phyloP scores from a whole-genome alignment of 2,329 filamentous ascomycete species.

The Hortaea werneckii region DNA sequence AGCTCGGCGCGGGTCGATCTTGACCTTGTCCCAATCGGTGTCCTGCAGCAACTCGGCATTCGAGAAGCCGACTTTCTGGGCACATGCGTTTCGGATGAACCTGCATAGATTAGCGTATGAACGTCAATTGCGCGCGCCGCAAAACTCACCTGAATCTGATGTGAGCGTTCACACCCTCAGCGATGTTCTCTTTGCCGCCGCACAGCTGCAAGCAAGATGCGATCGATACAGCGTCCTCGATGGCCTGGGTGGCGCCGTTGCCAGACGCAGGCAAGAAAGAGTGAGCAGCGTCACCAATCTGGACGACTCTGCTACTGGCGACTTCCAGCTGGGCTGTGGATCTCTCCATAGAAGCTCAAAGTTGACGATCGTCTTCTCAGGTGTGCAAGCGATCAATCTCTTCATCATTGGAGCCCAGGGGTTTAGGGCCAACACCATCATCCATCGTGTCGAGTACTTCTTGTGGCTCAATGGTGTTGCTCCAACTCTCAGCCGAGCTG shows the following conservation, averaged over 20 bases:
- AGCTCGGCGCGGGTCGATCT: constrained; percentile 34
- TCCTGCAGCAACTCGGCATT: constrained; percentile 39
- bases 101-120: constrained; percentile 12
- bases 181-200: constrained; percentile 32
- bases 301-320: constrained; percentile 28
- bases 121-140: background rate
- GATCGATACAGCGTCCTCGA: constrained; percentile 42
- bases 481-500: constrained; percentile 37
- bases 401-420: constrained; percentile 39
- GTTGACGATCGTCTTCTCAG: constrained; percentile 38
- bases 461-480: constrained; percentile 35
- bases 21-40: constrained; percentile 40
- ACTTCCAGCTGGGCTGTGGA: constrained; percentile 18
- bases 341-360: constrained; percentile 40
- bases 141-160: constrained; percentile 4
- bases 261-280: constrained; percentile 45
- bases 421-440: constrained; percentile 30
- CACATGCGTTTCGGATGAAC: constrained; percentile 39
- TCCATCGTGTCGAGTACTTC: constrained; percentile 39
- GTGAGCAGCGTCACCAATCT: constrained; percentile 46
- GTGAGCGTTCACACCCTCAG: constrained; percentile 22
- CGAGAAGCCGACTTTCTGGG: constrained; percentile 39
- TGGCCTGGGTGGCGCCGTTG: constrained; percentile 45
- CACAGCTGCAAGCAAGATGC: constrained; percentile 34
- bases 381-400: constrained; percentile 34